A percentile compares a stretch with the other conserved stretches of the same genome.
Conservation (phyloP, 1,284 basidiomycete genomes). For the Ustilago tritici region DNA sequence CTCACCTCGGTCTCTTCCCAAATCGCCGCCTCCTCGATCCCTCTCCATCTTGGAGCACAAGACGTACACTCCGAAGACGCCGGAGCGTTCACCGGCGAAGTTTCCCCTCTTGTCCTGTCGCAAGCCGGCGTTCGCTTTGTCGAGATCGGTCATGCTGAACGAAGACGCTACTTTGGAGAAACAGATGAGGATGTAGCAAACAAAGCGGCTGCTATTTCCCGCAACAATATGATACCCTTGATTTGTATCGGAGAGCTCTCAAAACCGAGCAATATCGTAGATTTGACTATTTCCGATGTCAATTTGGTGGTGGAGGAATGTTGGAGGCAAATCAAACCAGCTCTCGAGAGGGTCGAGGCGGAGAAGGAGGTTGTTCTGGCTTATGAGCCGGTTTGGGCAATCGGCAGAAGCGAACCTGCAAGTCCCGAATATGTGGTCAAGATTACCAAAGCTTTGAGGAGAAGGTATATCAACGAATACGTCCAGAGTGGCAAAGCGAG, state of each 20-base stretch:
- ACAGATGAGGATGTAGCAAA: conserved; percentile 58
- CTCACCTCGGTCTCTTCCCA: conserved; percentile 33
- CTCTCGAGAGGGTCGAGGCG: conserved; percentile 32
- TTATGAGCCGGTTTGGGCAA: conserved; percentile 67
- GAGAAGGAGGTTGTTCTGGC: conserved; percentile 56
- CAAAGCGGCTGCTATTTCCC: conserved; percentile 52
- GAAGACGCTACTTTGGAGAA: conserved; percentile 60
- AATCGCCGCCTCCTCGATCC: conserved; percentile 16
- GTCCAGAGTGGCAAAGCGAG: conserved; percentile 33
- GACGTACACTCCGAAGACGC: conserved; percentile 55
- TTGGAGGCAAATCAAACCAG: conserved; percentile 59
- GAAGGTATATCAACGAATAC: conserved; percentile 39
- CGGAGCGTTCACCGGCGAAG: conserved; percentile 64
- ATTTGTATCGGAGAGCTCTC: conserved; percentile 63
- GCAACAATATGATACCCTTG: conserved; percentile 58
- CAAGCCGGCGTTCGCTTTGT: conserved; percentile 60
- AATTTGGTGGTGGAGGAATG: conserved; percentile 56
- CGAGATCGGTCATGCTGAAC: conserved; percentile 66
- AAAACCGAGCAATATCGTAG: conserved; percentile 35
- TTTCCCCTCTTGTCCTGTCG: conserved; percentile 57
- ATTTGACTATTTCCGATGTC: conserved; percentile 24
- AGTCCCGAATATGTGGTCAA: conserved; percentile 61
- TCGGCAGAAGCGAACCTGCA: conserved; percentile 59
- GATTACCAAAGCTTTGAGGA: conserved; percentile 58
- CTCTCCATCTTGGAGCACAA: conserved; percentile 60